Conservation (phyloP, 1,284 basidiomycete species). For the Bondarzewia mesenterica region DNA sequence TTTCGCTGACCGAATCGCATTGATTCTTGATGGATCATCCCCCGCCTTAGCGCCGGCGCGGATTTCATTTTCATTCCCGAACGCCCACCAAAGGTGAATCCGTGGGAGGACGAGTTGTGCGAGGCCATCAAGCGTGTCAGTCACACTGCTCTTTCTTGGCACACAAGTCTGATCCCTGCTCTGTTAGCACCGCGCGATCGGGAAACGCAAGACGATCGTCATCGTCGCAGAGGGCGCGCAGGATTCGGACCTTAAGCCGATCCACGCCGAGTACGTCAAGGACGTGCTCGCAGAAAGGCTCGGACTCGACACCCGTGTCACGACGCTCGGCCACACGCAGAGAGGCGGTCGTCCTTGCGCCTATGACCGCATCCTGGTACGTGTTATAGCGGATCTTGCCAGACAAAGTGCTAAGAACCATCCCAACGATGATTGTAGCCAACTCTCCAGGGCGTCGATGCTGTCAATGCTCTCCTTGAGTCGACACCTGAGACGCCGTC, state of each 20-base stretch:
- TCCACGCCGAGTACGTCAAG: slow-evolving; percentile 87
- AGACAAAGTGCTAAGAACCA: too few relatives aligned
- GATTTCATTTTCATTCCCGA: slow-evolving; percentile 99
- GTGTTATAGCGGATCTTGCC: slow-evolving; percentile 24
- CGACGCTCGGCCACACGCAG: slow-evolving; percentile 97
- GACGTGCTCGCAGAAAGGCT: slow-evolving; percentile 81
- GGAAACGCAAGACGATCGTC: slow-evolving; percentile 97
- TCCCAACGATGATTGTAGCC: too few relatives aligned
- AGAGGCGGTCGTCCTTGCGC: slow-evolving; percentile 92
- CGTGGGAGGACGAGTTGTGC: slow-evolving; percentile 94
- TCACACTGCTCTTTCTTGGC: slow-evolving; percentile 1
- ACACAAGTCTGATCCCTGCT: too few relatives aligned
- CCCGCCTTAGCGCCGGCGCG: slow-evolving; percentile 65
- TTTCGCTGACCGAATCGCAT: not conserved
- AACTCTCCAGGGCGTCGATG: slow-evolving; percentile 91
- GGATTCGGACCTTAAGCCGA: slow-evolving; percentile 83
- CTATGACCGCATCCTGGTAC: slow-evolving; percentile 84
- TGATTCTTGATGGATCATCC: not conserved
- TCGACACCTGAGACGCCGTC: slow-evolving; percentile 87
- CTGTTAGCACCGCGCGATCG: slow-evolving; percentile 86
- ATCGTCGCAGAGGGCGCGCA: slow-evolving; percentile 96
- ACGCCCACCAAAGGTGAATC: slow-evolving; percentile 67
- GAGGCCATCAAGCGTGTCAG: slow-evolving; percentile 72
- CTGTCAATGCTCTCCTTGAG: slow-evolving; percentile 86
- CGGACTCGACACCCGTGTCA: slow-evolving; percentile 92